Evolutionary conservation across 805 yeast genomes (phyloP).

Genomic region (Wickerhamomyces hampshirensis): DNA sequence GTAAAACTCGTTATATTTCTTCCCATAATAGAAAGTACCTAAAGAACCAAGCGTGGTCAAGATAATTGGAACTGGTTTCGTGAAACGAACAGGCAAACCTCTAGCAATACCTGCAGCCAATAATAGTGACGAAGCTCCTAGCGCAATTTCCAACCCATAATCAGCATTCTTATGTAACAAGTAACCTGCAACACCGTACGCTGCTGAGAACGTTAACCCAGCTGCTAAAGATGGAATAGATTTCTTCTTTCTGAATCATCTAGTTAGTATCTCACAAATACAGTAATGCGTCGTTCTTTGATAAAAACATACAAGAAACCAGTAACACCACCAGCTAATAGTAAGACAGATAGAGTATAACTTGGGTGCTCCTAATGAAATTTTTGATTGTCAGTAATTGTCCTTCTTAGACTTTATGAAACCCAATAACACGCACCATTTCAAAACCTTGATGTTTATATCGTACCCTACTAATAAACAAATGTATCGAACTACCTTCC

Average conservation of each 20-base stretch:
- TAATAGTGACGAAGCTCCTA: slow-evolving; percentile 64
- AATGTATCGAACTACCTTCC: too few relatives aligned
- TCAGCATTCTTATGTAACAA: slow-evolving; percentile 67
- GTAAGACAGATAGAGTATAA: slow-evolving; percentile 62
- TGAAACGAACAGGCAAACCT: slow-evolving; percentile 51
- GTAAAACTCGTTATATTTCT: slow-evolving; percentile 74
- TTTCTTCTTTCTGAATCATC: slow-evolving; percentile 29
- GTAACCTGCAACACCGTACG: slow-evolving; percentile 71
- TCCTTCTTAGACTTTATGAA: too few relatives aligned
- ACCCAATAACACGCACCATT: background rate
- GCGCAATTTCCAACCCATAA: slow-evolving; percentile 76
- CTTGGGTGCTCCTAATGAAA: slow-evolving; percentile 65
- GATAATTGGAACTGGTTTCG: slow-evolving; percentile 71
- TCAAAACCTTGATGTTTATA: background rate
- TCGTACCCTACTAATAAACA: background rate
- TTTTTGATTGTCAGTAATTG: too few relatives aligned
- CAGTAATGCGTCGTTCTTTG: background rate
- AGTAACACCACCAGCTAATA: slow-evolving; percentile 65
- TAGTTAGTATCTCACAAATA: background rate
- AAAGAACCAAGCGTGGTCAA: slow-evolving; percentile 59
- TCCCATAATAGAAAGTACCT: slow-evolving; percentile 63
- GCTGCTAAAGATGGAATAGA: slow-evolving; percentile 79
- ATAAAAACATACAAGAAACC: slow-evolving; percentile 47
- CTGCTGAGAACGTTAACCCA: slow-evolving; percentile 56
- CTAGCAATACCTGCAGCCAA: slow-evolving; percentile 71